These are phyloP conservation scores for Trichosporon inkin DNA, from an alignment of 1,284 basidiomycete species.

Conservation along the genomic window DNA sequence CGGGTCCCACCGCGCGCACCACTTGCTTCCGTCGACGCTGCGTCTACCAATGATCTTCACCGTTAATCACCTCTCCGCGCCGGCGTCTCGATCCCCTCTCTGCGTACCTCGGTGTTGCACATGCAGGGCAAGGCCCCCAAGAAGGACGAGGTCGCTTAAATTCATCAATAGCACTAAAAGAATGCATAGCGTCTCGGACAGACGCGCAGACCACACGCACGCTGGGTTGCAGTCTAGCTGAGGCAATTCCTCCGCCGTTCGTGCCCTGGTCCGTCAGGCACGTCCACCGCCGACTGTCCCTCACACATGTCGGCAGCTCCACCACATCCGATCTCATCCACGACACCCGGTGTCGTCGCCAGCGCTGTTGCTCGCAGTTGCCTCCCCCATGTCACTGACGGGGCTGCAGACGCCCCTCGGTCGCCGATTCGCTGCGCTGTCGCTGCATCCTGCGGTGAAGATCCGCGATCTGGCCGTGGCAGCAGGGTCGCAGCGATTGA, in stretches of 20 bases:
- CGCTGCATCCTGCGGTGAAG: conserved; percentile 1
- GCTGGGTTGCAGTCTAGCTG: neutral
- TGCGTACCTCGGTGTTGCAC: neutral
- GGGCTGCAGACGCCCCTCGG: neutral
- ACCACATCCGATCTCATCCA: neutral
- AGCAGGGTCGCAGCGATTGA: conserved; percentile 1
- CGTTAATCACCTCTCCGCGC: neutral
- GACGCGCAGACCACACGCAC: neutral
- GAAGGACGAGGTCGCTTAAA: conserved; percentile 11
- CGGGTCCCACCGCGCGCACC: neutral
- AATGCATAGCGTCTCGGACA: conserved; percentile 19
- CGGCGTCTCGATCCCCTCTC: neutral
- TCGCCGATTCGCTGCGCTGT: neutral
- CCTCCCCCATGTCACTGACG: neutral
- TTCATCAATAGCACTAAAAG: conserved; percentile 13
- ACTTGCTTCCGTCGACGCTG: conserved; percentile 1
- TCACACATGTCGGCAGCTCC: neutral
- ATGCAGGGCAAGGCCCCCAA: conserved; percentile 22
- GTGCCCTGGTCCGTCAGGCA: neutral
- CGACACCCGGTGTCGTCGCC: neutral
- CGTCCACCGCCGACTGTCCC: no score
- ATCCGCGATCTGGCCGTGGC: neutral
- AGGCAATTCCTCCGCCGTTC: neutral
- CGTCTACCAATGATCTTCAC: conserved; percentile 10
- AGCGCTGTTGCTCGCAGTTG: neutral